phyloP scores from a whole-genome alignment of 2,329 filamentous ascomycete genomes.

The Calonectria hawksworthii region DNA sequence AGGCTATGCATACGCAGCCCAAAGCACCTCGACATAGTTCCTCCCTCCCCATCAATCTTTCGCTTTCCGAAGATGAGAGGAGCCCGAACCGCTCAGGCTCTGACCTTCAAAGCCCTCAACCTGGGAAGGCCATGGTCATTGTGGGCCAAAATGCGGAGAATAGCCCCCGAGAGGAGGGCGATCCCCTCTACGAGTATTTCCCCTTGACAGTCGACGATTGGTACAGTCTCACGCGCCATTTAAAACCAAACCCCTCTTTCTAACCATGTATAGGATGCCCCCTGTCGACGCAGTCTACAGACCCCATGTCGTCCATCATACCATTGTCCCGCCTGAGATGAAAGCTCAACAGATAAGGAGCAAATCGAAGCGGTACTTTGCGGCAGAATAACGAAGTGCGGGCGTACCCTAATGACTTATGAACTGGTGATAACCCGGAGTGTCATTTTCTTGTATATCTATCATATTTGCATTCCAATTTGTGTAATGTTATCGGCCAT shows the following conservation, averaged over 20 bases:
- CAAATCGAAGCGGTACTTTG: conserved; percentile 80
- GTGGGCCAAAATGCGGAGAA: conserved; percentile 60
- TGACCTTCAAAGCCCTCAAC: conserved; percentile 65
- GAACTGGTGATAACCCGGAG: conserved; percentile 32
- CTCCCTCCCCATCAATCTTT: conserved; percentile 64
- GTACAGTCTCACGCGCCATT: conserved; percentile 54
- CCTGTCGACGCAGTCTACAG: conserved; percentile 92
- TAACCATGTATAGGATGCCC: conserved; percentile 72
- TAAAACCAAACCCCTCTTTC: conserved; percentile 11
- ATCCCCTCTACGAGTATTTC: conserved; percentile 95
- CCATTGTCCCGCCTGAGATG: conserved; percentile 76
- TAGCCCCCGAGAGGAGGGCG: conserved; percentile 81
- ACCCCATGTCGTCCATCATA: conserved; percentile 95
- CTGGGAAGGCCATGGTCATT: conserved; percentile 55
- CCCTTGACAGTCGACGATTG: conserved; percentile 92
- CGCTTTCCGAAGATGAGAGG: conserved; percentile 72
- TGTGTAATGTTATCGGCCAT: conserved; percentile 20
- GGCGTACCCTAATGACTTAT: conserved; percentile 40
- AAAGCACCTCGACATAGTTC: conserved; percentile 46
- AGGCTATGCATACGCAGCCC: conserved; percentile 34
- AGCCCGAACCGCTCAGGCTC: conserved; percentile 67
- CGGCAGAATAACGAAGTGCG: conserved; percentile 64
- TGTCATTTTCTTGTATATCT: conserved; percentile 34
- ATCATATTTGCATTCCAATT: conserved; percentile 17
- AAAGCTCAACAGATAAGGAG: conserved; percentile 77